Evolutionary conservation across 371 early-diverging fungal genomes (phyloP).

Genomic region (Rhizomucor pusillus): DNA sequence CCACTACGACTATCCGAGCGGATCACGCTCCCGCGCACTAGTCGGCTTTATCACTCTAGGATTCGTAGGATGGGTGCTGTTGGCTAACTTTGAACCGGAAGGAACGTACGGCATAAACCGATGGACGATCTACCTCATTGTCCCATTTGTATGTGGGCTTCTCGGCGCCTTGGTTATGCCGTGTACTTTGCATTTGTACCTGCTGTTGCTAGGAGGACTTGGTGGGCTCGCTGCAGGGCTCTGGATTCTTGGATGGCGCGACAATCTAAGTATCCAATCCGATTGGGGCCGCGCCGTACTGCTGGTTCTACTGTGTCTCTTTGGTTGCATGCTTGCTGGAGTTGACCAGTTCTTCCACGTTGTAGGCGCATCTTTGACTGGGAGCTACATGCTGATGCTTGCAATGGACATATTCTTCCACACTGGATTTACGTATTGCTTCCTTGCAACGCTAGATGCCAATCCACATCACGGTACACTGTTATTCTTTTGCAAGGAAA

Average conservation of each 20-base stretch:
- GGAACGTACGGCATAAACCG: conserved; percentile 28
- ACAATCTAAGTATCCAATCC: conserved; percentile 52
- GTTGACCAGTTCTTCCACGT: conserved; percentile 59
- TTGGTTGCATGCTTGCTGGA: conserved; percentile 53
- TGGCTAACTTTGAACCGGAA: conserved; percentile 53
- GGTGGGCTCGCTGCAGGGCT: conserved; percentile 63
- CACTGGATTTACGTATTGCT: conserved; percentile 63
- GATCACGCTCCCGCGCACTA: conserved; percentile 10
- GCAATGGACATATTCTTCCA: conserved; percentile 76
- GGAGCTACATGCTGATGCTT: conserved; percentile 66
- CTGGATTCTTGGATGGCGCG: conserved; percentile 61
- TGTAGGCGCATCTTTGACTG: conserved; percentile 62
- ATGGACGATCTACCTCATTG: conserved; percentile 47
- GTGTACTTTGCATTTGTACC: conserved; percentile 30
- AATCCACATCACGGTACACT: conserved; percentile 30
- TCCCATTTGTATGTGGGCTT: conserved; percentile 53
- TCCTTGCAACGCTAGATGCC: conserved; percentile 24
- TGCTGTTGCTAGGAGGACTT: conserved; percentile 53
- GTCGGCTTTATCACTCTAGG: conserved; percentile 29
- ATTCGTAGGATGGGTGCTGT: conserved; percentile 49
- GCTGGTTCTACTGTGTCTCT: conserved; percentile 51
- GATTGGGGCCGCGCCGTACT: conserved; percentile 63
- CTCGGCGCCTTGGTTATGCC: conserved; percentile 55
- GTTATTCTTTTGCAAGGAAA: not conserved
- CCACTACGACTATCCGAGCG: conserved; percentile 41